Percentiles rank a stretch among this genome's conserved stretches.
phyloP scores from a whole-genome alignment of 371 early-diverging fungal species.

The Mortierella sp. region DNA sequence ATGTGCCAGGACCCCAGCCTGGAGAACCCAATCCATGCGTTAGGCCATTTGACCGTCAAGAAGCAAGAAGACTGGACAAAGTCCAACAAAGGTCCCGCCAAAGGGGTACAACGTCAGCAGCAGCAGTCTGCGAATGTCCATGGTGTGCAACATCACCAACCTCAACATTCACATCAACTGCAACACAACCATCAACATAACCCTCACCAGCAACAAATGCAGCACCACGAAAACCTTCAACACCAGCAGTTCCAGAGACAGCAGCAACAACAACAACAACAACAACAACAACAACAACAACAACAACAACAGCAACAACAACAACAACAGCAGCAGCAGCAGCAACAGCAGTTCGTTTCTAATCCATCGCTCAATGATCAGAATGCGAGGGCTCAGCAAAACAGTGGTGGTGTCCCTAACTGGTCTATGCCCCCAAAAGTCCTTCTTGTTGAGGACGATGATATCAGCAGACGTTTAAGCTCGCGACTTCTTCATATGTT shows the following conservation, averaged over 20 bases:
- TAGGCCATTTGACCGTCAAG: slow-evolving; percentile 39
- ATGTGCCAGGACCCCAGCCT: slow-evolving; percentile 51
- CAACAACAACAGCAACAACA: slow-evolving; percentile 8
- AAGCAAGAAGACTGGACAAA: slow-evolving; percentile 20
- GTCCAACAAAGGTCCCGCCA: neutral
- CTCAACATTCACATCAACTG: slow-evolving; percentile 16
- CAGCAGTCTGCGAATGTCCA: neutral
- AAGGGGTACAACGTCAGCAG: neutral
- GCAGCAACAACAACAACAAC: slow-evolving; percentile 14
- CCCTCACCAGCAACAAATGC: slow-evolving; percentile 12
- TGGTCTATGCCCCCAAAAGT: slow-evolving; percentile 81
- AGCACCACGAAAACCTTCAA: slow-evolving; percentile 7
- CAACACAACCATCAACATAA: slow-evolving; percentile 17
- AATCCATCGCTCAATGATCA: slow-evolving; percentile 3
- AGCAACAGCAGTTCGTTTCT: slow-evolving; percentile 14
- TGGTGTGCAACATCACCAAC: slow-evolving; percentile 9
- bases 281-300: slow-evolving; percentile 14
- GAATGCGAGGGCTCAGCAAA: slow-evolving; percentile 24
- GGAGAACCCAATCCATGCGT: slow-evolving; percentile 21
- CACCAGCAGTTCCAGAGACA: slow-evolving; percentile 23
- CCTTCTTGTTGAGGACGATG: slow-evolving; percentile 84
- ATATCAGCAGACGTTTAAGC: slow-evolving; percentile 74
- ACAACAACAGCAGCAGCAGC: slow-evolving; percentile 14
- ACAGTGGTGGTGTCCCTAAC: slow-evolving; percentile 56
- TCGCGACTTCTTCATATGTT: slow-evolving; percentile 73